A percentile compares a stretch with the other conserved stretches of the same genome.
Evolutionary conservation across 768 basidiomycete species (phyloP).

Genomic region (Pulveroboletus sp.): DNA sequence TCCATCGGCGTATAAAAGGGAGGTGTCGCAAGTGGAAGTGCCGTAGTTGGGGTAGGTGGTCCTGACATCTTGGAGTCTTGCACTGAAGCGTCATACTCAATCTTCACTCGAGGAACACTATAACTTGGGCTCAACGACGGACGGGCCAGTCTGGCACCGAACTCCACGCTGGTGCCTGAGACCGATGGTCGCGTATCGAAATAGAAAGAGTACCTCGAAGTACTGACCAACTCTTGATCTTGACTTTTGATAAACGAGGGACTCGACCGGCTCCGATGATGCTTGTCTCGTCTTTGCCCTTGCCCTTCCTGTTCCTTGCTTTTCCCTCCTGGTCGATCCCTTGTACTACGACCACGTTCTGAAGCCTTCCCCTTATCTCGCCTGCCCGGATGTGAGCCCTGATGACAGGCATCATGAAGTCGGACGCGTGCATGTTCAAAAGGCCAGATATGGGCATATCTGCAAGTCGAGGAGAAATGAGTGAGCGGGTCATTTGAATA

Average conservation of each 20-base stretch:
- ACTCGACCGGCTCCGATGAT: constrained; percentile 20
- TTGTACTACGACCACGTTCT: constrained; percentile 14
- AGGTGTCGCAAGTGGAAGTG: constrained; percentile 17
- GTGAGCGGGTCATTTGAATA: constrained; percentile 3
- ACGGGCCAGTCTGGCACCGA: not conserved
- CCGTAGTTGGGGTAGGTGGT: constrained; percentile 20
- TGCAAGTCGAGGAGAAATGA: constrained; percentile 23
- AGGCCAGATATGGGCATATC: constrained; percentile 96
- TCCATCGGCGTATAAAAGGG: constrained; percentile 30
- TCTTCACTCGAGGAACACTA: constrained; percentile 16
- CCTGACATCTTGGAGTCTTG: constrained; percentile 19
- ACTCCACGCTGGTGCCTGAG: not conserved
- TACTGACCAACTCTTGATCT: not conserved
- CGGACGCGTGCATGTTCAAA: constrained; percentile 92
- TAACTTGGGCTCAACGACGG: not conserved
- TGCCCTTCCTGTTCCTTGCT: constrained; percentile 1
- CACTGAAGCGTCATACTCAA: constrained; percentile 22
- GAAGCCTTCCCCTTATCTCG: constrained; percentile 17
- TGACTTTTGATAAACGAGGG: constrained; percentile 6
- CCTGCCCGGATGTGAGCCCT: constrained; percentile 26
- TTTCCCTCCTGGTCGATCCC: constrained; percentile 7
- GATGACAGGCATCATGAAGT: constrained; percentile 40
- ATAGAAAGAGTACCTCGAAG: constrained; percentile 6
- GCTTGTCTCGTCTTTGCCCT: constrained; percentile 5
- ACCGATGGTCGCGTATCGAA: constrained; percentile 5